These are phyloP conservation scores for Laetiporus sulphureus DNA, from an alignment of 1,284 basidiomycete species.

Conservation along the genomic window DNA sequence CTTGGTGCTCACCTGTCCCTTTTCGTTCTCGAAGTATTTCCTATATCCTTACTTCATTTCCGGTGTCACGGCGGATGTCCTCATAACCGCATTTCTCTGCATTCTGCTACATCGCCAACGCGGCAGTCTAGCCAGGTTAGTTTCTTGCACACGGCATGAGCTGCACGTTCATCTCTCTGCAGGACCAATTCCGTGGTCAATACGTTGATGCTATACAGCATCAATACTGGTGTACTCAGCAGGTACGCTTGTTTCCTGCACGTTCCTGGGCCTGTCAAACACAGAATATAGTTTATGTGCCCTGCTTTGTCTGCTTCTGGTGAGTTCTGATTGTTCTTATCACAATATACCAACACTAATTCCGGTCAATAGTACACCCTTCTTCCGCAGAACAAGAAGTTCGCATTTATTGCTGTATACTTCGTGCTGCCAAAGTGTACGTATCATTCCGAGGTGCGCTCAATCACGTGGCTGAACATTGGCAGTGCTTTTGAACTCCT, in stretches of 20 bases:
- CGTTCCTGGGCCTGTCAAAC: too few species aligned
- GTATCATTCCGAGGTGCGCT: neutral
- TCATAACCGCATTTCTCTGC: neutral
- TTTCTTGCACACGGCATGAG: neutral
- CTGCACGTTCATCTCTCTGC: neutral
- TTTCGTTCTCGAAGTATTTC: neutral
- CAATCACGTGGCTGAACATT: neutral
- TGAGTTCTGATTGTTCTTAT: too few species aligned
- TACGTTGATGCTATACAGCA: constrained; percentile 1
- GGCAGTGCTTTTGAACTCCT: constrained; percentile 9
- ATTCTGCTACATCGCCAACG: neutral
- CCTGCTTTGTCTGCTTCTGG: too few species aligned
- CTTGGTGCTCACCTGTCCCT: too few species aligned
- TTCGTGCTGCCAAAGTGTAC: constrained; percentile 8
- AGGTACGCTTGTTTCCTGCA: too few species aligned
- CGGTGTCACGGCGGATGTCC: neutral
- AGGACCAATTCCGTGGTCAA: neutral
- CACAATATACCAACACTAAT: too few species aligned
- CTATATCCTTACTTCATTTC: neutral
- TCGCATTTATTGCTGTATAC: constrained; percentile 9
- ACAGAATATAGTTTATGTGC: too few species aligned
- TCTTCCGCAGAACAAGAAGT: constrained; percentile 3
- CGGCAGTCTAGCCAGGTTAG: neutral
- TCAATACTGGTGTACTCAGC: constrained; percentile 1
- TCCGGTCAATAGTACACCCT: constrained; percentile 10